These are phyloP conservation scores for Auricularia sp. DNA, from an alignment of 768 basidiomycete genomes.

Conservation along the genomic window DNA sequence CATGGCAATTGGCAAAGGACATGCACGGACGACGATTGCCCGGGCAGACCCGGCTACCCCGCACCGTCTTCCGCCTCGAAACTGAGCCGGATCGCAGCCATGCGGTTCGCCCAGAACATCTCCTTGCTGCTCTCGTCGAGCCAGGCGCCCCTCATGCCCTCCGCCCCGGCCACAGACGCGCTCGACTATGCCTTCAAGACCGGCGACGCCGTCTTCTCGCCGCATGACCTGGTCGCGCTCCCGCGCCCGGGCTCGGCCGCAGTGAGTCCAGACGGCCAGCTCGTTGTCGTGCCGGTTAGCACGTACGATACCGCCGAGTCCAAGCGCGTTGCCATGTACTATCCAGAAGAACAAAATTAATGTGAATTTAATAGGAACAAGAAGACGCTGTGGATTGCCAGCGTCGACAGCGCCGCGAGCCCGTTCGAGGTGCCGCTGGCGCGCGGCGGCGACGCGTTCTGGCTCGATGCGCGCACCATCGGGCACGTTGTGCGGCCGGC, in stretches of 20 bases:
- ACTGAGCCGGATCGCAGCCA: background rate
- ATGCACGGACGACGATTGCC: too few relatives aligned
- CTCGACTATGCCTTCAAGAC: constrained; percentile 48
- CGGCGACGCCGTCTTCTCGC: constrained; percentile 52
- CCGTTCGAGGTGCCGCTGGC: constrained; percentile 48
- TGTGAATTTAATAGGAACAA: constrained; percentile 47
- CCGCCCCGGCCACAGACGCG: background rate
- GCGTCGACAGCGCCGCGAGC: constrained; percentile 40
- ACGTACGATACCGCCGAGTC: constrained; percentile 65
- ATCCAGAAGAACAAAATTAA: too few relatives aligned
- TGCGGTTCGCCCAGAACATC: background rate
- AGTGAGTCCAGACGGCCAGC: constrained; percentile 58
- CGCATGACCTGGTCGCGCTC: constrained; percentile 59
- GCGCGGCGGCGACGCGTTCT: constrained; percentile 67
- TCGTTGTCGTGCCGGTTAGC: constrained; percentile 55
- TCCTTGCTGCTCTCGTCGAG: background rate
- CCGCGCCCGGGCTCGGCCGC: constrained; percentile 55
- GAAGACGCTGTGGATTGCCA: constrained; percentile 54
- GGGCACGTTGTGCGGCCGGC: constrained; percentile 53
- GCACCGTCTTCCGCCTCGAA: background rate
- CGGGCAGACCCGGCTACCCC: too few relatives aligned
- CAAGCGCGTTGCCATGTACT: constrained; percentile 50
- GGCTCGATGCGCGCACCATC: constrained; percentile 63
- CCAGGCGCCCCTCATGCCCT: background rate
- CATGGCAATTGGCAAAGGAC: too few relatives aligned